These are phyloP conservation scores for Cercis canadensis DNA, from an alignment of 306 rosid species.

Conservation along the genomic window DNA sequence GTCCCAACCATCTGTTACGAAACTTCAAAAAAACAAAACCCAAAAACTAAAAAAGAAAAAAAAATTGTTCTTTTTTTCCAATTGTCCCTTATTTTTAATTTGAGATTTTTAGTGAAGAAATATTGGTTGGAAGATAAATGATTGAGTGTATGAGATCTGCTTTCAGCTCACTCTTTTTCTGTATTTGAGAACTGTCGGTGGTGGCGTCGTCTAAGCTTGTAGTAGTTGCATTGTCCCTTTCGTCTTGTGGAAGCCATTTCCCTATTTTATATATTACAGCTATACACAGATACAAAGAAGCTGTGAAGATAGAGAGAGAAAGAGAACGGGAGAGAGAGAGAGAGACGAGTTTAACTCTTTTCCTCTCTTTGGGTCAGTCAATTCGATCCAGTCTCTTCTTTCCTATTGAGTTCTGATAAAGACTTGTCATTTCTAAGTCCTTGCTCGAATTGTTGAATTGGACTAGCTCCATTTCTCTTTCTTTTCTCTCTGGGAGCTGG, in stretches of 20 bases:
- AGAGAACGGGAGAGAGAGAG: constrained; percentile 33
- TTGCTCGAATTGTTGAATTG: constrained; percentile 14
- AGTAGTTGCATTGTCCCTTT: constrained; percentile 64
- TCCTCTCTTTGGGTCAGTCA: constrained; percentile 45
- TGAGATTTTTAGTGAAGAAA: constrained; percentile 15
- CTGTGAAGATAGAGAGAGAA: constrained; percentile 28
- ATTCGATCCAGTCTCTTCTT: constrained; percentile 45
- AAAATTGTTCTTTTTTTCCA: too few species aligned
- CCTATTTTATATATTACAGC: constrained; percentile 57
- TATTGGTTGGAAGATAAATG: constrained; percentile 32
- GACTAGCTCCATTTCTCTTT: constrained; percentile 4
- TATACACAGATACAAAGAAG: constrained; percentile 32
- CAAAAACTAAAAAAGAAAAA: too few species aligned
- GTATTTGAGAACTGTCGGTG: constrained; percentile 64
- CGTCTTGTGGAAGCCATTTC: constrained; percentile 48
- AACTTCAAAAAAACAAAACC: too few species aligned
- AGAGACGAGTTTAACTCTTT: background rate
- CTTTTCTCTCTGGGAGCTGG: constrained; percentile 19
- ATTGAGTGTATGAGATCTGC: constrained; percentile 37
- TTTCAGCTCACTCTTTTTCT: constrained; percentile 5
- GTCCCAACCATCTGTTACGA: too few species aligned
- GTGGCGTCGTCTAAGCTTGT: constrained; percentile 34
- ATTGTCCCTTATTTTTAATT: background rate
- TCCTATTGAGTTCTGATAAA: constrained; percentile 19
- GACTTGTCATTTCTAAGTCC: constrained; percentile 19